Evolutionary conservation across 2,329 filamentous ascomycete genomes (phyloP), one percentile per base, ranked within the genome.

Genomic region (Lomentospora prolificans): DNA sequence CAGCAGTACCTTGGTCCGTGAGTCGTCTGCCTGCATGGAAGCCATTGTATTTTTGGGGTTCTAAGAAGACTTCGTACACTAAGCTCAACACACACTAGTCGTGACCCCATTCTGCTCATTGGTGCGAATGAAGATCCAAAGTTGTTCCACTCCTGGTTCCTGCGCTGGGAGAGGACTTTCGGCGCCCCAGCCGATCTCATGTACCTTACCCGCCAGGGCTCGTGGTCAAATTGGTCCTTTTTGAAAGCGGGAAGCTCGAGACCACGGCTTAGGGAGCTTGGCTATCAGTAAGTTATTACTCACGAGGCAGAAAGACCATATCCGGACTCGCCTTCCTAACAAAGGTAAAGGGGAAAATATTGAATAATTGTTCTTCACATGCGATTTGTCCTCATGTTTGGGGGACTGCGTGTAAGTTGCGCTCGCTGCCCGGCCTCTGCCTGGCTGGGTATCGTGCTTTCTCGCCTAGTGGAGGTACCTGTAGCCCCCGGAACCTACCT

Each of bases 81-180:
- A 41, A 17, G 36, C 36, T 41, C n/a, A 8, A 19, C 9, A 8
- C n/a, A 41, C 19, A 19, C 36, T 17, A 17, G n/a, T 17, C 3
- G 19, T 14, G 3, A 3, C 6, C 36, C 36, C 36, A 4, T 41
- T 27, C 44, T 19, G 30, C 44, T 12, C 22, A 48, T 48, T 48
- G 44, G 44, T 48, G 44, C 44, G 22, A 48, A 22, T 22, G 44
- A 48, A 19, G 44, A 19, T 25, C 44, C 44, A 48, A 19, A 25
- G 44, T 48, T 48, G 44, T 48, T 27, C 44, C 44, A 48, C 44
- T 48, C 44, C 8, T 48, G 44, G 44, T 48, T 41, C 44, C 44
- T 12, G 22, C 41, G 10, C 44, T 48, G 44, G 22, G 5, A 48
- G 44, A 48, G 44, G 44, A 10, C 24, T 48, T 22, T 48, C 44